Evolutionary conservation across 495 filamentous ascomycete species (phyloP).

Genomic region (Aspergillus sclerotioniger): DNA sequence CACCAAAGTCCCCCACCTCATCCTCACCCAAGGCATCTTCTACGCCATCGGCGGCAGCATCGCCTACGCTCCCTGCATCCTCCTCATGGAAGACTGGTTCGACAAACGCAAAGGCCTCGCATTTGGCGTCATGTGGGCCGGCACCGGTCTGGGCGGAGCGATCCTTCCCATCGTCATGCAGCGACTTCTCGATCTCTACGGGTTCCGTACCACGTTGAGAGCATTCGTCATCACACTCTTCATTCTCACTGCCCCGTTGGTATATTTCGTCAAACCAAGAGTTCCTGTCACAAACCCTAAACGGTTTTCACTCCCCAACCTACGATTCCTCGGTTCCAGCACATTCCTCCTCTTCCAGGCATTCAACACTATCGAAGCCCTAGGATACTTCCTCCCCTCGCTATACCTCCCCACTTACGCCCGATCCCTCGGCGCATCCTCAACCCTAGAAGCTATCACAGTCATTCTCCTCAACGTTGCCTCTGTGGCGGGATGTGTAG

Average conservation of each 20-base stretch:
- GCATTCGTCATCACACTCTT: constrained; percentile 46
- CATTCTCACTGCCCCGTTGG: constrained; percentile 45
- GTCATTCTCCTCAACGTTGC: constrained; percentile 50
- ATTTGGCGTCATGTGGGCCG: constrained; percentile 51
- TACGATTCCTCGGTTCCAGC: constrained; percentile 43
- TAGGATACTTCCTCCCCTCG: constrained; percentile 59
- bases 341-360: constrained; percentile 53
- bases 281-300: constrained; percentile 42
- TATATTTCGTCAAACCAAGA: constrained; percentile 55
- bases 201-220: constrained; percentile 49
- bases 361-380: constrained; percentile 53
- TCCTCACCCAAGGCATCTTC: constrained; percentile 50
- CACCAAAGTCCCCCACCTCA: constrained; percentile 39
- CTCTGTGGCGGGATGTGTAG: constrained; percentile 48
- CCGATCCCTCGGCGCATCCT: constrained; percentile 29
- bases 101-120: constrained; percentile 46
- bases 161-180: constrained; percentile 49
- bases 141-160: constrained; percentile 39
- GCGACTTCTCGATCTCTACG: constrained; percentile 45
- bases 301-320: constrained; percentile 22
- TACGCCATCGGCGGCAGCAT: constrained; percentile 47
- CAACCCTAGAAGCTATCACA: constrained; percentile 33
- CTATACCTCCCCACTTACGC: constrained; percentile 59
- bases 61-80: constrained; percentile 43
- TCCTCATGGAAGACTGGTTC: constrained; percentile 58